These are phyloP conservation scores for Prunus salicina DNA, from an alignment of 306 rosid genomes.

Conservation along the genomic window DNA sequence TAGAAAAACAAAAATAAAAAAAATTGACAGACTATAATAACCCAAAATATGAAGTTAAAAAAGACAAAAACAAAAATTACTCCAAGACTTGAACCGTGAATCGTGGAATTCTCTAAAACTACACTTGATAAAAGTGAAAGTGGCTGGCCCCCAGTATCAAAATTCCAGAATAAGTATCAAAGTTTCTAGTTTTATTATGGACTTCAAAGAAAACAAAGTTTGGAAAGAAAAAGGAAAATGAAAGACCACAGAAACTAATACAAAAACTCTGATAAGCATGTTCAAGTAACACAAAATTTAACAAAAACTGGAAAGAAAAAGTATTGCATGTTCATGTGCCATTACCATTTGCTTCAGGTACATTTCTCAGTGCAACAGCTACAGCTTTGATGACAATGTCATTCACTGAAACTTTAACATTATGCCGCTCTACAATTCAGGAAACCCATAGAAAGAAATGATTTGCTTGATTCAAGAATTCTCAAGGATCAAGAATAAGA, in stretches of 20 bases:
- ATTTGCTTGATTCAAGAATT: constrained; percentile 21
- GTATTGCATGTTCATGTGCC: neutral
- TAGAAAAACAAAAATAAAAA: neutral
- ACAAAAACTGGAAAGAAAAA: neutral
- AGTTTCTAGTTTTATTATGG: too few relatives aligned
- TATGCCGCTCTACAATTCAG: constrained; percentile 70
- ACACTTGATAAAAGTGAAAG: neutral
- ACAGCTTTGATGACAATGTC: constrained; percentile 95
- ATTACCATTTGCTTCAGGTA: constrained; percentile 92
- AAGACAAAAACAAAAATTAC: neutral
- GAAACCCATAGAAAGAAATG: constrained; percentile 21
- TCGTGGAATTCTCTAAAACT: neutral
- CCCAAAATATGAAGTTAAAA: neutral
- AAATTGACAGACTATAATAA: neutral
- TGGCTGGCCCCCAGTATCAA: neutral
- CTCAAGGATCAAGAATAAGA: constrained; percentile 8
- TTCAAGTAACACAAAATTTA: neutral
- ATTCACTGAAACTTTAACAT: constrained; percentile 94
- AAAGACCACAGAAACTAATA: neutral
- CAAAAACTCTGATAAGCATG: neutral
- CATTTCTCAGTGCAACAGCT: constrained; percentile 84
- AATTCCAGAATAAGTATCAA: neutral
- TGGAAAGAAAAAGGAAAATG: neutral
- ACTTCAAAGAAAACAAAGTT: too few relatives aligned
- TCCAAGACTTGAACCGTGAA: neutral